Evolutionary conservation across 2,329 filamentous ascomycete species (phyloP).

Genomic region (Fusarium bactridioides): DNA sequence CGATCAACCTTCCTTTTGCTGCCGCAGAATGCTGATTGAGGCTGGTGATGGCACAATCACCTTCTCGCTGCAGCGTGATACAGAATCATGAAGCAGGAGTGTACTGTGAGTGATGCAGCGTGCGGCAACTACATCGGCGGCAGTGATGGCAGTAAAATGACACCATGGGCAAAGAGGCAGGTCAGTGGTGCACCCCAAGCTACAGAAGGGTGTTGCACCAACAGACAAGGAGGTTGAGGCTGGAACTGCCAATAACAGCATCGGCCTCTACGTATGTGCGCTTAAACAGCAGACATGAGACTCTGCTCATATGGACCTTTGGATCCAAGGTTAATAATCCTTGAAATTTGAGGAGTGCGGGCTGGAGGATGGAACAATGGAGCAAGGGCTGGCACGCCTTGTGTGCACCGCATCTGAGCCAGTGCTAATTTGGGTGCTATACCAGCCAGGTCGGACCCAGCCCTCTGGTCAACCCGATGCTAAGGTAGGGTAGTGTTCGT

Average conservation of each 20-base stretch:
- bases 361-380: slow-evolving; percentile 20
- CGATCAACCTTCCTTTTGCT: slow-evolving; percentile 23
- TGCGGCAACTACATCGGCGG: slow-evolving; percentile 2
- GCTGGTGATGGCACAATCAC: slow-evolving; percentile 21
- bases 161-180: slow-evolving; percentile 17
- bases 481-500: slow-evolving; percentile 6
- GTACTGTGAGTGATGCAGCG: slow-evolving; percentile 5
- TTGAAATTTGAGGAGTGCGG: slow-evolving; percentile 20
- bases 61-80: slow-evolving; percentile 26
- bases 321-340: background rate
- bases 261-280: background rate
- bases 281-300: background rate
- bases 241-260: slow-evolving; percentile 26
- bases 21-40: slow-evolving; percentile 9
- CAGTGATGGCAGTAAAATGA: slow-evolving; percentile 15
- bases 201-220: slow-evolving; percentile 27
- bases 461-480: slow-evolving; percentile 22
- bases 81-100: slow-evolving; percentile 6
- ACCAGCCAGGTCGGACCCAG: slow-evolving; percentile 15
- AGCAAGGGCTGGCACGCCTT: slow-evolving; percentile 20
- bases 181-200: slow-evolving; percentile 21
- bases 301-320: background rate
- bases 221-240: slow-evolving; percentile 7
- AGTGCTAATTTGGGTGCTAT: background rate
- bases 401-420: slow-evolving; percentile 14